Base-by-base conservation (phyloP, 78 protist species). In the Dictyostelium intermedium region DNA sequence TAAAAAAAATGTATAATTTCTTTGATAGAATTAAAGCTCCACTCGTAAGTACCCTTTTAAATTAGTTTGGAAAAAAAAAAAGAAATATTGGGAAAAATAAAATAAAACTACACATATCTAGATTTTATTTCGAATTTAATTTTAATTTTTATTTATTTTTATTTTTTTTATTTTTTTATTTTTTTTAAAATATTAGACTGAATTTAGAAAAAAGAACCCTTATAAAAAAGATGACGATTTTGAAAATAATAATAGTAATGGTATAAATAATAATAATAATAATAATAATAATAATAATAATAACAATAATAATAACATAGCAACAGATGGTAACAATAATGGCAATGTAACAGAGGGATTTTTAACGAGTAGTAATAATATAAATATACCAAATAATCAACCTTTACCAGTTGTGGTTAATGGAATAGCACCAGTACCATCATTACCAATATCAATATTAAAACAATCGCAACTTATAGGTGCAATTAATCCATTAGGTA, bases 21-120 rank as follows among this genome's bases (percentile, higher is more conserved):
- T 89, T 84, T 83, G 93, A 89, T 9, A 89, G 84, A 69, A 80
- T 89, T n/a, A 89, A 63, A n/a, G 82, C 80, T n/a, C 93, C 93
- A 14, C 43, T 89, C 7, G 93, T 89, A 80, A 30, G 93, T 89
- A 32, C 34, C n/a, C n/a, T 27, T 11, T 45, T 50, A 3, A 50
- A 50, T 27, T 27, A 30, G 32, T 85, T 60, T 37, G 1, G 8
- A 16, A 74, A 37, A 53, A 16, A 50, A 50, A 50, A 50, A 16
- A 50, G 16, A 16, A 16, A 50, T 16, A 50, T 16, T 10, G 14
- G 23, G 23, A 50, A 50, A 13, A 13, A 50, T 13, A 45, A 45
- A 45, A 7, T 45, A 16, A 45, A 45, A 45, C 53, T 10, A 45
- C 6, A 45, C 2, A 16, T 16, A 50, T 50, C 61, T 50, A 16